Percentiles rank a stretch among this genome's conserved stretches.
phyloP scores from a whole-genome alignment of 306 rosid species.

The Begonia fuchsioides region DNA sequence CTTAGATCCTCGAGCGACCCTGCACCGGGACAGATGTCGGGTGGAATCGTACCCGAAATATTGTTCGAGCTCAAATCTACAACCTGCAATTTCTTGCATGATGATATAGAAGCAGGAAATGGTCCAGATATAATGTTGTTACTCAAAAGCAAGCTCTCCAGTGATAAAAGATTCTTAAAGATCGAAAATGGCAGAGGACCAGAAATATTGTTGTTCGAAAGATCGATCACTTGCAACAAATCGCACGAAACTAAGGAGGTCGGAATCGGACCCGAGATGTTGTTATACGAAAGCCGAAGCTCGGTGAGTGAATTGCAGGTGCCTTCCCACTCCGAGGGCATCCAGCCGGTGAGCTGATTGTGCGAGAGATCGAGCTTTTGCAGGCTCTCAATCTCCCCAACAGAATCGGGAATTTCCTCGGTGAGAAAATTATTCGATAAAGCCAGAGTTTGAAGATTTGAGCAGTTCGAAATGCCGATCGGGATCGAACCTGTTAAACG shows the following conservation, averaged over 20 bases:
- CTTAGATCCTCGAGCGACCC: conserved; percentile 68
- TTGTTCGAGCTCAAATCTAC: conserved; percentile 81
- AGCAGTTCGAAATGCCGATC: conserved; percentile 51
- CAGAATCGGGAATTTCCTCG: conserved; percentile 59
- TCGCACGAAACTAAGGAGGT: conserved; percentile 50
- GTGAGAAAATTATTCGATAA: conserved; percentile 37
- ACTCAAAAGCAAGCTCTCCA: conserved; percentile 61
- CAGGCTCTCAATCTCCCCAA: conserved; percentile 48
- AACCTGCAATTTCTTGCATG: conserved; percentile 53
- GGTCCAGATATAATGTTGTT: conserved; percentile 56
- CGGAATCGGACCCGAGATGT: conserved; percentile 72
- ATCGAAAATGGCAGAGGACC: conserved; percentile 52
- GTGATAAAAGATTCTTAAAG: conserved; percentile 45
- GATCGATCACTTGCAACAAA: conserved; percentile 49
- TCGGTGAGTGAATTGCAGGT: conserved; percentile 56
- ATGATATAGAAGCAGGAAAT: conserved; percentile 68
- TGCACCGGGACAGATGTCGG: conserved; percentile 77
- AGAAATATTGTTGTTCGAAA: conserved; percentile 78
- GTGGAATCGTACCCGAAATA: conserved; percentile 59
- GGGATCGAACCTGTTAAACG: conserved; percentile 52
- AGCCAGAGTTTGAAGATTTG: conserved; percentile 42
- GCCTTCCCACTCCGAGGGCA: conserved; percentile 63
- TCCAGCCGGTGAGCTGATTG: conserved; percentile 77
- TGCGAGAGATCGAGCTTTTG: conserved; percentile 66
- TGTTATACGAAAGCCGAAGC: conserved; percentile 55